Conservation (phyloP, 2,329 filamentous ascomycete species). For the Diplocarpon rosae region DNA sequence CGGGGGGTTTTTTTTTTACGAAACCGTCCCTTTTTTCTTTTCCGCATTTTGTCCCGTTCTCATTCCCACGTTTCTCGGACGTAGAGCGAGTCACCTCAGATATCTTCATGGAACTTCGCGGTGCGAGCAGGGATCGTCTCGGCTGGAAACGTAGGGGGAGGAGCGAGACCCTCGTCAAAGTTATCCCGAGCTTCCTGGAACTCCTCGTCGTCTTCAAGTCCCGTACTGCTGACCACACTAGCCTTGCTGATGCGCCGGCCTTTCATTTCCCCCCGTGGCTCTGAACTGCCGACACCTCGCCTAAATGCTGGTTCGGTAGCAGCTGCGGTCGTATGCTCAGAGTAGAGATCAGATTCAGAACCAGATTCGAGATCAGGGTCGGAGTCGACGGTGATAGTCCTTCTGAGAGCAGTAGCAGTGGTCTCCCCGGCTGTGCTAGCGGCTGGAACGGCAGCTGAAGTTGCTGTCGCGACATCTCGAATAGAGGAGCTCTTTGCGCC, state of each 20-base stretch:
- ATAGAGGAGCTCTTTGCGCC: constrained; percentile 11
- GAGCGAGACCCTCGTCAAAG: constrained; percentile 34
- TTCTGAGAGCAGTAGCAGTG: not conserved
- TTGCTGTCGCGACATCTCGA: constrained; percentile 14
- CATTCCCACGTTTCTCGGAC: too few relatives aligned
- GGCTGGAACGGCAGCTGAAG: not conserved
- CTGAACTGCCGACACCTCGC: constrained; percentile 2
- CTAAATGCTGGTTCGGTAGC: not conserved
- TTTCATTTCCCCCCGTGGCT: constrained; percentile 7
- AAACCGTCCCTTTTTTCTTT: too few relatives aligned
- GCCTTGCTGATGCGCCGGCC: constrained; percentile 5
- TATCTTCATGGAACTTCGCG: constrained; percentile 48
- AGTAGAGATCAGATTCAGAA: not conserved
- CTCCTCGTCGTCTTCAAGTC: constrained; percentile 30
- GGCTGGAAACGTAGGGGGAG: constrained; percentile 25
- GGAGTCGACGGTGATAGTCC: not conserved
- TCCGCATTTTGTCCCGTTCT: not conserved
- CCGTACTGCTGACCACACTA: constrained; percentile 9
- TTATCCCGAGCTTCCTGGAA: constrained; percentile 39
- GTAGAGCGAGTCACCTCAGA: constrained; percentile 25
- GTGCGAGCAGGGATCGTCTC: constrained; percentile 40
- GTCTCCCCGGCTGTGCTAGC: constrained; percentile 2
- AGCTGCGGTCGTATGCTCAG: not conserved
- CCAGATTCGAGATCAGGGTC: constrained; percentile 1
- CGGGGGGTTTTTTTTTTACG: not conserved